Conservation (phyloP, 805 yeast genomes). For the Zygotorulaspora sp. region DNA sequence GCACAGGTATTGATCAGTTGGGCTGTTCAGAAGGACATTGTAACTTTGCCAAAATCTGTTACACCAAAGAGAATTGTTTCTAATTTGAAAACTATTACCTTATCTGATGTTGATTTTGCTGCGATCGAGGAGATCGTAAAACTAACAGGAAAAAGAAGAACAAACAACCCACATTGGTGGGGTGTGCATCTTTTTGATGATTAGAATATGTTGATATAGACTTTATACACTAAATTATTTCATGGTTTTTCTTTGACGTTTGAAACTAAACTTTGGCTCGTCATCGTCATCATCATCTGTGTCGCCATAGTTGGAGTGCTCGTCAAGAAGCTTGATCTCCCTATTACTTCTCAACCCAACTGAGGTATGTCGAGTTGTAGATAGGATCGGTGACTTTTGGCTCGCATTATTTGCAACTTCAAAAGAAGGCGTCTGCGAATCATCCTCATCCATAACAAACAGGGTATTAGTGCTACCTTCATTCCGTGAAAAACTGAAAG, state of each 20-base stretch:
- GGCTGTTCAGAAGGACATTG: slow-evolving; percentile 53
- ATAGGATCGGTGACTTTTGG: neutral
- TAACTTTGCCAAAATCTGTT: slow-evolving; percentile 50
- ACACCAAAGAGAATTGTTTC: slow-evolving; percentile 41
- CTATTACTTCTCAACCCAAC: too few species aligned
- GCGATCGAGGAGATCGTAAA: slow-evolving; percentile 29
- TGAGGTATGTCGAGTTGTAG: too few species aligned
- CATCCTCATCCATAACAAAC: slow-evolving; percentile 23
- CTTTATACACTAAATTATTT: too few species aligned
- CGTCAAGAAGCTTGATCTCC: slow-evolving; percentile 26
- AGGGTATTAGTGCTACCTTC: slow-evolving; percentile 7
- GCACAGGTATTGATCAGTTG: slow-evolving; percentile 55
- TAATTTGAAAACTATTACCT: slow-evolving; percentile 32
- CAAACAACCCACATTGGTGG: slow-evolving; percentile 26
- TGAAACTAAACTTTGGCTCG: slow-evolving; percentile 36
- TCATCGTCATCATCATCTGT: slow-evolving; percentile 35
- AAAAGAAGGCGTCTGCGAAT: slow-evolving; percentile 7
- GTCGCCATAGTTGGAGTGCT: slow-evolving; percentile 22
- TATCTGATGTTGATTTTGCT: slow-evolving; percentile 37
- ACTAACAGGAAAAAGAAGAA: slow-evolving; percentile 32
- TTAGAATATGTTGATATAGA: too few species aligned
- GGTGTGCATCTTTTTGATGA: slow-evolving; percentile 24
- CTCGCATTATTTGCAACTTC: neutral
- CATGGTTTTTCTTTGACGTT: slow-evolving; percentile 21
- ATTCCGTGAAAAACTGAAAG: slow-evolving; percentile 6